phyloP scores from a whole-genome alignment of 1,284 basidiomycete species.

The Ustilago tritici region DNA sequence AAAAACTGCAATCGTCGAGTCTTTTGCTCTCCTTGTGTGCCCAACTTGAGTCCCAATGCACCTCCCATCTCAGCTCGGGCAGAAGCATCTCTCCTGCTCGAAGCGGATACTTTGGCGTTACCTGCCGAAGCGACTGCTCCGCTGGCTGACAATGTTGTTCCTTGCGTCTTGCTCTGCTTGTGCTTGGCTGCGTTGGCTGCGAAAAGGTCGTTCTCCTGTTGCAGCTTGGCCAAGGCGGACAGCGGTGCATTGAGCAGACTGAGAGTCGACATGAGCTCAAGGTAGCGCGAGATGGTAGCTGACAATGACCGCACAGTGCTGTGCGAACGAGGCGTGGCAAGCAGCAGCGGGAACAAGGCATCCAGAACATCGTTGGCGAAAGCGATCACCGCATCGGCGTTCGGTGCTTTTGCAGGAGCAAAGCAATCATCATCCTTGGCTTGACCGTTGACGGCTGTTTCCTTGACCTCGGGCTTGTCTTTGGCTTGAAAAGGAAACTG shows the following conservation, averaged over 20 bases:
- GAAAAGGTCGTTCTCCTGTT: constrained; percentile 35
- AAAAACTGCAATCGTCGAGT: constrained; percentile 35
- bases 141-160: constrained; percentile 26
- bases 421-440: background rate
- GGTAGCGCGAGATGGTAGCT: constrained; percentile 38
- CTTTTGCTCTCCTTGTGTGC: constrained; percentile 41
- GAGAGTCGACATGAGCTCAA: constrained; percentile 34
- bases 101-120: constrained; percentile 32
- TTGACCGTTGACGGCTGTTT: background rate
- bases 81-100: constrained; percentile 27
- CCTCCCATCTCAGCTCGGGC: constrained; percentile 57
- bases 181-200: constrained; percentile 3
- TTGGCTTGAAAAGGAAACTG: constrained; percentile 20
- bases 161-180: constrained; percentile 4
- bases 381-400: constrained; percentile 31
- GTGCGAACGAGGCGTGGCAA: constrained; percentile 41
- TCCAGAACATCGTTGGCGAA: constrained; percentile 53
- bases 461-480: background rate
- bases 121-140: constrained; percentile 42
- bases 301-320: constrained; percentile 36
- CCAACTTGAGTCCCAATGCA: constrained; percentile 44
- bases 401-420: constrained; percentile 20
- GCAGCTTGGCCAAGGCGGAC: constrained; percentile 50
- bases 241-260: constrained; percentile 47
- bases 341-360: constrained; percentile 51